Evolutionary conservation across 2,329 filamentous ascomycete species (phyloP), one percentile per base, ranked within the genome.

Genomic region (Tolypocladium paradoxum): DNA sequence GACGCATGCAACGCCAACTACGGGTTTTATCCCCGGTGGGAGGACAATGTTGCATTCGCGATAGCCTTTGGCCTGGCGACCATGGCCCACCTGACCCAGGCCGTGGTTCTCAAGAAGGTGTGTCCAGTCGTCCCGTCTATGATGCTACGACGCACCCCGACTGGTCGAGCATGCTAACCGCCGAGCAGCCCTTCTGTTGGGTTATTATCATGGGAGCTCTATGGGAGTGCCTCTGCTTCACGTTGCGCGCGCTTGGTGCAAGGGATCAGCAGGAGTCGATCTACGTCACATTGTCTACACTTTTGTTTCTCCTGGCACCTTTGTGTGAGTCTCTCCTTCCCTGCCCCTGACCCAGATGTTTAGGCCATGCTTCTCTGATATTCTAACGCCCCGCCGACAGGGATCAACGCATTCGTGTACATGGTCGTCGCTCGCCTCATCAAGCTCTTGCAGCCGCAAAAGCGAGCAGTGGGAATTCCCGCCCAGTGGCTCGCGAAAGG

Each of bases 401-500:
- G 64, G 64, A 62, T 75, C 49, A 75, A 74, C 54, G 72, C 72
- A 4, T 75, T 72, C 54, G 63, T 65, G 40, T 74, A 73, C 60
- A 72, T 75, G 68, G 60, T 70, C 11, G 61, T 75, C 22, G 70
- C 65, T 7, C 67, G 72, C 4, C 72, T 75, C 68, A 65, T 74
- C 29, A 60, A 74, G 57, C 71, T 67, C 55, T 71, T 69, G 54
- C 47, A 69, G 3, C 68, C 69, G 6, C 63, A 66, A 1, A 63
- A 62, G 48, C 57, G 59, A 22, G 62, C 73, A 27, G 64, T 69
- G 22, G 58, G 57, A 18, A 62, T 74, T 50, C 62, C 64, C 0
- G 69, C 71, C 2, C 60, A 62, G 1, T 55, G 60, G 6, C 60
- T 74, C 36, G 70, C 67, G 5, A 59, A 64, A 9, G 56, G 66